phyloP scores from a whole-genome alignment of 1,139 yeast genomes.

The Hemisphaericaspora xylofermentans region DNA sequence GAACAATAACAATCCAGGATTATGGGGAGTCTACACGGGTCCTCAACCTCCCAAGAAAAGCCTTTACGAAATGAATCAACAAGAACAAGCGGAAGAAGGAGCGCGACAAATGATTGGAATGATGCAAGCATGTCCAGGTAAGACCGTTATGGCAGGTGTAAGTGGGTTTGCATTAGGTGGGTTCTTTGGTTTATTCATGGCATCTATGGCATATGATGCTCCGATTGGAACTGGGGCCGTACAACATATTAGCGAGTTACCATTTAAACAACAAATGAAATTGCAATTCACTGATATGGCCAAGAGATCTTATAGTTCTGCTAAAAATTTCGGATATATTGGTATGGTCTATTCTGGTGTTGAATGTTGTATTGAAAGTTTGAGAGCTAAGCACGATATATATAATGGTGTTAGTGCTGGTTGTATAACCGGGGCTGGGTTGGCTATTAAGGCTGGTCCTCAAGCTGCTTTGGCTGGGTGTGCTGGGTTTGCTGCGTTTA shows the following conservation, averaged over 20 bases:
- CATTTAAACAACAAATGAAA: constrained; percentile 90
- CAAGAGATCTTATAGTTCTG: constrained; percentile 76
- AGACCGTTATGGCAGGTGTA: constrained; percentile 86
- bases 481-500: constrained; percentile 96
- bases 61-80: constrained; percentile 74
- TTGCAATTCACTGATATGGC: constrained; percentile 93
- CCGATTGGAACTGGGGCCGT: constrained; percentile 64
- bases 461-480: constrained; percentile 90
- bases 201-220: constrained; percentile 84
- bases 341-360: constrained; percentile 94
- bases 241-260: constrained; percentile 69
- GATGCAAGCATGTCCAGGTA: constrained; percentile 96
- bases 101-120: constrained; percentile 80
- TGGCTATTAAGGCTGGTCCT: constrained; percentile 91
- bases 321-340: constrained; percentile 91
- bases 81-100: constrained; percentile 90
- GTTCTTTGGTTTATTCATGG: constrained; percentile 94
- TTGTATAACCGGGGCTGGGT: constrained; percentile 89
- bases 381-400: constrained; percentile 89
- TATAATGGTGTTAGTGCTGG: constrained; percentile 94
- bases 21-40: constrained; percentile 23
- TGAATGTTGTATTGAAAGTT: constrained; percentile 83
- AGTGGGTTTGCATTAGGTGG: constrained; percentile 96
- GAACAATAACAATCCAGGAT: constrained; percentile 1
- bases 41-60: constrained; percentile 35